phyloP scores from a whole-genome alignment of 2,329 filamentous ascomycete genomes.

The Colletotrichum spaethianum region DNA sequence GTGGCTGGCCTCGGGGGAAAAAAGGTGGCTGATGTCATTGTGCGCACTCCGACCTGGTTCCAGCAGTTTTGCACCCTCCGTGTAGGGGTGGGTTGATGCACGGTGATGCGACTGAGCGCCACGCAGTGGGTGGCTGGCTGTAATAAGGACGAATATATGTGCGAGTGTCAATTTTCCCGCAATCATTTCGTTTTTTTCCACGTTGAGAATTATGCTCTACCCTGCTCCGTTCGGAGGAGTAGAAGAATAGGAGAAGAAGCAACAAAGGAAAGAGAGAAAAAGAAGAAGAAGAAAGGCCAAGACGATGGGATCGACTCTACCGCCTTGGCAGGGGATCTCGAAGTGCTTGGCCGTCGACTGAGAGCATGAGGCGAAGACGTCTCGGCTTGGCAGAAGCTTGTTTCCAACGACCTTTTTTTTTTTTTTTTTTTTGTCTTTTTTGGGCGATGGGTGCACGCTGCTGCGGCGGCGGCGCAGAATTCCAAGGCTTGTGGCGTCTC shows the following conservation, averaged over 20 bases:
- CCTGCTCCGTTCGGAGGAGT: not conserved
- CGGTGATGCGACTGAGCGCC: not conserved
- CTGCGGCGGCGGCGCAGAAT: slow-evolving; percentile 2
- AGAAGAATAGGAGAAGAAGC: not conserved
- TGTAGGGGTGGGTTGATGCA: not conserved
- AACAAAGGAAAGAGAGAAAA: not conserved
- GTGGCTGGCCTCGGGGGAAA: not conserved
- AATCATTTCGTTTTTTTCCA: not conserved
- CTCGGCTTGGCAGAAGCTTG: slow-evolving; percentile 38
- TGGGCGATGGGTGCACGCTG: not conserved
- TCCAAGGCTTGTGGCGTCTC: slow-evolving; percentile 26
- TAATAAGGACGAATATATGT: too few relatives aligned
- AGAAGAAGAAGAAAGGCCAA: slow-evolving; percentile 26
- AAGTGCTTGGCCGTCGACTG: not conserved
- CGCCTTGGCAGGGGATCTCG: slow-evolving; percentile 20
- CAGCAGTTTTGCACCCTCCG: too few relatives aligned
- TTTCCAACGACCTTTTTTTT: slow-evolving; percentile 7
- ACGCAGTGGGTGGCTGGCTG: not conserved
- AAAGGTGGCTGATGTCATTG: slow-evolving; percentile 12
- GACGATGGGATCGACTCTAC: slow-evolving; percentile 18
- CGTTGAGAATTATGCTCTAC: too few relatives aligned
- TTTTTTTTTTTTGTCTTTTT: too few relatives aligned
- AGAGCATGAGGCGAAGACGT: not conserved
- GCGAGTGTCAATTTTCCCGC: too few relatives aligned
- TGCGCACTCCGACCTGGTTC: not conserved